phyloP scores from a whole-genome alignment of 345 rosid genomes.

The Linum tenue region DNA sequence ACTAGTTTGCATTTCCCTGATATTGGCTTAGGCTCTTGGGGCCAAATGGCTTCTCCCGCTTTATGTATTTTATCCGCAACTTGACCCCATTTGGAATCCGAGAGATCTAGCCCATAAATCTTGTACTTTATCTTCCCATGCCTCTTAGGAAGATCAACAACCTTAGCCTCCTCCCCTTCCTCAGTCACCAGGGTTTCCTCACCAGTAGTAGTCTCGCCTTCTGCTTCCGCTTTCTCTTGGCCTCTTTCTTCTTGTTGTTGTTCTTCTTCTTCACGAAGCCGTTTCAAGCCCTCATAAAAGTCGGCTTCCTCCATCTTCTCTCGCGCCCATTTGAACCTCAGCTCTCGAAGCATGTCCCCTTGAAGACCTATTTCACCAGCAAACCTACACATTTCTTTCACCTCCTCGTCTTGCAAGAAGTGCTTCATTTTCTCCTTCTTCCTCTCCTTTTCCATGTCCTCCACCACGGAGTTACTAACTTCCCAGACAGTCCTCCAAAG shows the following conservation, averaged over 20 bases:
- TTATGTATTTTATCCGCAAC: slow-evolving; percentile 62
- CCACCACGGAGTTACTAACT: slow-evolving; percentile 66
- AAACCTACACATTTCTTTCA: slow-evolving; percentile 78
- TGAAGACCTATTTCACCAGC: slow-evolving; percentile 83
- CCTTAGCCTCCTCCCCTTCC: slow-evolving; percentile 35
- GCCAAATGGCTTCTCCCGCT: slow-evolving; percentile 48
- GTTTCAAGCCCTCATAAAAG: slow-evolving; percentile 48
- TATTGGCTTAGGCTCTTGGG: slow-evolving; percentile 62
- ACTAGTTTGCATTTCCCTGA: slow-evolving; percentile 62
- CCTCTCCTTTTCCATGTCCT: slow-evolving; percentile 74
- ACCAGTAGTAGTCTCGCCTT: slow-evolving; percentile 16
- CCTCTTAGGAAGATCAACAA: slow-evolving; percentile 63
- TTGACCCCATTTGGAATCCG: slow-evolving; percentile 70
- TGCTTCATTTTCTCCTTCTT: slow-evolving; percentile 77
- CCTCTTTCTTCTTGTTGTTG: slow-evolving; percentile 23
- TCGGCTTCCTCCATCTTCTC: slow-evolving; percentile 86
- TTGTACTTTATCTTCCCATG: slow-evolving; percentile 74
- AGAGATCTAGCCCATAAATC: slow-evolving; percentile 88
- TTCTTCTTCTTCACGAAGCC: slow-evolving; percentile 12
- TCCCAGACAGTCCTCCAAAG: slow-evolving; percentile 78
- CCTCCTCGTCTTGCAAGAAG: slow-evolving; percentile 60
- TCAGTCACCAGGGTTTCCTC: slow-evolving; percentile 21
- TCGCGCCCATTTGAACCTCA: slow-evolving; percentile 78
- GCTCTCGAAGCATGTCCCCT: slow-evolving; percentile 82
- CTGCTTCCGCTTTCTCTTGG: slow-evolving; percentile 22